A percentile compares a stretch with the other conserved stretches of the same genome.
Conservation (phyloP, 2,329 filamentous ascomycete species). For the Colletotrichum sidae region DNA sequence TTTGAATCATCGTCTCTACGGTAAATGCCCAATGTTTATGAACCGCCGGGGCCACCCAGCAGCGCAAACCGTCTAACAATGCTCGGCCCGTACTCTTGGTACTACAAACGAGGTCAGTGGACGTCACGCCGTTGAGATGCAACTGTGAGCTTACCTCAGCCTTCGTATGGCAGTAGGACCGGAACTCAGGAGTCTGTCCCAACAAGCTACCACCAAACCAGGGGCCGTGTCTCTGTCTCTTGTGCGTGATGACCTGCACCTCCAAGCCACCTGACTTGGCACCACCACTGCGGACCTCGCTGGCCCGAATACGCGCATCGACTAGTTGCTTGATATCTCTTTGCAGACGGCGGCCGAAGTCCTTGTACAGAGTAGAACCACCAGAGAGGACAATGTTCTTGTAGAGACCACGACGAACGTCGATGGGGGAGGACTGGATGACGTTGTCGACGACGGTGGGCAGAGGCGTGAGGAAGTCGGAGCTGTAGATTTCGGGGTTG, state of each 20-base stretch:
- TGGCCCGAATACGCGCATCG: constrained; percentile 91
- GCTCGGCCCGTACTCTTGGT: constrained; percentile 95
- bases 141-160: constrained; percentile 65
- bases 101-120: constrained; percentile 61
- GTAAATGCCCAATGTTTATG: constrained; percentile 55
- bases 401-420: constrained; percentile 95
- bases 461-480: constrained; percentile 95
- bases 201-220: constrained; percentile 98
- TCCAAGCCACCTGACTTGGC: constrained; percentile 94
- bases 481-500: constrained; percentile 99
- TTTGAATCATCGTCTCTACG: constrained; percentile 22
- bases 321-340: constrained; percentile 97
- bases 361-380: constrained; percentile 97
- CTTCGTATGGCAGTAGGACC: constrained; percentile 98
- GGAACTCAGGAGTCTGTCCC: constrained; percentile 97
- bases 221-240: constrained; percentile 94
- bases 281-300: constrained; percentile 90
- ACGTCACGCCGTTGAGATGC: background rate
- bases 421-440: constrained; percentile 97
- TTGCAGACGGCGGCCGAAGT: constrained; percentile 95
- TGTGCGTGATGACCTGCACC: constrained; percentile 97
- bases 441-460: constrained; percentile 95
- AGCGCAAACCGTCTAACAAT: constrained; percentile 96
- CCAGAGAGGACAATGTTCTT: constrained; percentile 99
- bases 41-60: constrained; percentile 89